phyloP scores from a whole-genome alignment of 2,329 filamentous ascomycete species.

The Aureobasidium sp. region DNA sequence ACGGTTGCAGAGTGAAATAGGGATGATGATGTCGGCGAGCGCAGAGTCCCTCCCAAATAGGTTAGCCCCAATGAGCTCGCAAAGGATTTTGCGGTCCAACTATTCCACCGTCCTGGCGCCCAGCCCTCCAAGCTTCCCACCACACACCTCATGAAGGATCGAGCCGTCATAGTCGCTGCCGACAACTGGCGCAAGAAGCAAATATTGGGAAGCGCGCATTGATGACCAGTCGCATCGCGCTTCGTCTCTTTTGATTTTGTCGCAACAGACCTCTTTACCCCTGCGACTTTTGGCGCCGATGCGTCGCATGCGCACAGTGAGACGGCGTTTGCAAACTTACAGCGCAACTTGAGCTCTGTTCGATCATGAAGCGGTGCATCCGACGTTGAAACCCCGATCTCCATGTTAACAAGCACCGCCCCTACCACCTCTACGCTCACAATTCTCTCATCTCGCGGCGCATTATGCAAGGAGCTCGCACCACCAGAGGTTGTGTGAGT shows the following conservation, averaged over 20 bases:
- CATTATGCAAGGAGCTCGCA: not conserved
- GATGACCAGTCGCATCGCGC: not conserved
- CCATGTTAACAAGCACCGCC: too few relatives aligned
- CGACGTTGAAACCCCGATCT: too few relatives aligned
- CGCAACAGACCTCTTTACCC: not conserved
- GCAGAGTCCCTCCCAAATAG: constrained; percentile 3
- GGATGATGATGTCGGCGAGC: not conserved
- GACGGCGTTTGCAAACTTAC: too few relatives aligned
- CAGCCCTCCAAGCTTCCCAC: not conserved
- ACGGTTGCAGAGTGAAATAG: not conserved
- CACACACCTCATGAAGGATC: not conserved
- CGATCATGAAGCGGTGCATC: too few relatives aligned
- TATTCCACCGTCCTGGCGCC: not conserved
- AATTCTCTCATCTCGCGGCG: too few relatives aligned
- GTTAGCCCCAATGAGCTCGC: not conserved
- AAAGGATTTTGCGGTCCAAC: not conserved
- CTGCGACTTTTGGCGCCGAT: too few relatives aligned
- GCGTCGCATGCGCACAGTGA: too few relatives aligned
- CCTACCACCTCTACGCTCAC: too few relatives aligned
- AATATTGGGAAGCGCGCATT: too few relatives aligned
- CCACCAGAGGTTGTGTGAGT: not conserved
- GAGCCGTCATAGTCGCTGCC: not conserved
- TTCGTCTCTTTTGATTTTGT: not conserved
- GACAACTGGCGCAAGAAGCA: not conserved
- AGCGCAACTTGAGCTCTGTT: too few relatives aligned